These are phyloP conservation scores for Ogataea parapolymorpha DNA, from an alignment of 805 yeast genomes.

Conservation along the genomic window DNA sequence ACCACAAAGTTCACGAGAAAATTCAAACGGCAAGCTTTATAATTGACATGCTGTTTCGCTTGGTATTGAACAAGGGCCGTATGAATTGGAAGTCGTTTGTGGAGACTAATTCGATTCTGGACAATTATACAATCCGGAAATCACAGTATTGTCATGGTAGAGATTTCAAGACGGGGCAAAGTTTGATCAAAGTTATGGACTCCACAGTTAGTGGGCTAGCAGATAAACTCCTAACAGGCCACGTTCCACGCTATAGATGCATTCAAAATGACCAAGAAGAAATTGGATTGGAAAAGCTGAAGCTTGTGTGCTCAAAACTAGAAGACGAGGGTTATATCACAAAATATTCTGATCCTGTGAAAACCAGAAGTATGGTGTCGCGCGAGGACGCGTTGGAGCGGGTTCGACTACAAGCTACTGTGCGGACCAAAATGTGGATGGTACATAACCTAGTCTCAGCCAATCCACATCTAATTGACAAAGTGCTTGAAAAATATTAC, in stretches of 20 bases:
- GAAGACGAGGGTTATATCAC: conserved; percentile 2
- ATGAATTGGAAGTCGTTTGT: no score
- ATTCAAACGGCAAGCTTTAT: no score
- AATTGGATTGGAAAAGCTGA: conserved; percentile 6
- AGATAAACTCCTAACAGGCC: no score
- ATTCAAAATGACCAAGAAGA: background rate
- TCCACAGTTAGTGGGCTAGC: no score
- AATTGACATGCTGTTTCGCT: background rate
- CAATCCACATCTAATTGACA: conserved; percentile 16
- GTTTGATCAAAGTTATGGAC: no score
- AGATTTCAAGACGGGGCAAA: no score
- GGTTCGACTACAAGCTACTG: conserved; percentile 13
- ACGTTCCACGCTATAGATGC: no score
- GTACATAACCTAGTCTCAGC: conserved; percentile 14
- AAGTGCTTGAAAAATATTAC: conserved; percentile 16
- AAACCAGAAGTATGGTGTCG: background rate
- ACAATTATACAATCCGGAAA: no score
- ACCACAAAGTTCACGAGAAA: no score
- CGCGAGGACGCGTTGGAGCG: conserved; percentile 13
- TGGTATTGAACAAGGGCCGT: no score
- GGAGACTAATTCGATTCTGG: no score
- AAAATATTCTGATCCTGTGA: background rate
- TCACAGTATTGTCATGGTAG: no score
- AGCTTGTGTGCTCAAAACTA: conserved; percentile 9
- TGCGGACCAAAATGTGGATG: conserved; percentile 20